Percentiles rank a stretch among this genome's conserved stretches.
Conservation (phyloP, 2,329 filamentous ascomycete species). For the Aspergillus ruber region DNA sequence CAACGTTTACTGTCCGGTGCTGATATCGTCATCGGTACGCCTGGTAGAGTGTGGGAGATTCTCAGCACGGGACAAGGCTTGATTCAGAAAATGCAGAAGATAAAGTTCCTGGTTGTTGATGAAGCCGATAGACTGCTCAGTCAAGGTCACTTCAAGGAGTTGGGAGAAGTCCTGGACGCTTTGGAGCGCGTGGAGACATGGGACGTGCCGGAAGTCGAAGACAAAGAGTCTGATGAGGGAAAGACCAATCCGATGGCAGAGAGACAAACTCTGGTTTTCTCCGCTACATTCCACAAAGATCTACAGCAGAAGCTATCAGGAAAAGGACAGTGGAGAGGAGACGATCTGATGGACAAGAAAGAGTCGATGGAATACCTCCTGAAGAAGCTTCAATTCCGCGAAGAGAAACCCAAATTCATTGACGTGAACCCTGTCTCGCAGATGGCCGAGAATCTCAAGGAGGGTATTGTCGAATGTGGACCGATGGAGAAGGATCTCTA, state of each 20-base stretch:
- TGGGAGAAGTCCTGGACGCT: slow-evolving; percentile 76
- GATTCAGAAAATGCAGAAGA: slow-evolving; percentile 62
- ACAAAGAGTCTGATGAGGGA: slow-evolving; percentile 38
- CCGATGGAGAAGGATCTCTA: slow-evolving; percentile 97
- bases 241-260: slow-evolving; percentile 21
- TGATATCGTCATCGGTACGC: slow-evolving; percentile 89
- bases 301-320: slow-evolving; percentile 85
- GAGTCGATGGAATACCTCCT: slow-evolving; percentile 91
- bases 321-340: slow-evolving; percentile 54
- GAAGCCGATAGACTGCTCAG: slow-evolving; percentile 90
- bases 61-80: slow-evolving; percentile 68
- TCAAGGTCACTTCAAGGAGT: slow-evolving; percentile 91
- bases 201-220: slow-evolving; percentile 21
- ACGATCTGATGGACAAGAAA: slow-evolving; percentile 62
- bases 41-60: slow-evolving; percentile 90
- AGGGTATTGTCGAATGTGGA: slow-evolving; percentile 85
- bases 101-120: slow-evolving; percentile 82
- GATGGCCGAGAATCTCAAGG: slow-evolving; percentile 78
- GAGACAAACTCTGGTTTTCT: slow-evolving; percentile 91
- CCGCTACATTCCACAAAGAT: slow-evolving; percentile 87
- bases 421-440: slow-evolving; percentile 85
- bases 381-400: slow-evolving; percentile 79
- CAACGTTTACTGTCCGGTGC: slow-evolving; percentile 75
- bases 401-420: slow-evolving; percentile 79
- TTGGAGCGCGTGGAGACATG: slow-evolving; percentile 60